A percentile compares a stretch with the other conserved stretches of the same genome.
These are phyloP conservation scores for Tetracladium marchalianum DNA, from an alignment of 495 filamentous ascomycete genomes.

Conservation along the genomic window DNA sequence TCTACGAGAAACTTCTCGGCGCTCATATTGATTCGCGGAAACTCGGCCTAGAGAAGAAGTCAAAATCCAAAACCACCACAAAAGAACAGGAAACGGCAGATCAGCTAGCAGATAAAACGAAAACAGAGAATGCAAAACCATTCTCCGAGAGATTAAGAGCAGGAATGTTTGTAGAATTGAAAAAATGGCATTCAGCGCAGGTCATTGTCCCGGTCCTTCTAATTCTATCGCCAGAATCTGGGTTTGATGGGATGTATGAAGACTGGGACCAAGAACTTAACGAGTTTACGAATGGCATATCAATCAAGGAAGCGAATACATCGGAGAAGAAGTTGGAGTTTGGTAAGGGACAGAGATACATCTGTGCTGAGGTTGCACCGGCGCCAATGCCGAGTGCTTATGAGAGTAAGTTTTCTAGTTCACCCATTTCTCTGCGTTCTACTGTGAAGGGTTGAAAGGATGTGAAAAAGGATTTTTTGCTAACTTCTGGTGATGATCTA, in stretches of 20 bases:
- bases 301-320: constrained; percentile 4
- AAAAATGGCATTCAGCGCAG: neutral
- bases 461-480: no score
- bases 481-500: no score
- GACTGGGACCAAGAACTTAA: neutral
- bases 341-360: constrained; percentile 7
- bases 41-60: no score
- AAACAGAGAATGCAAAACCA: constrained; percentile 9
- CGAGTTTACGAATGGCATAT: neutral
- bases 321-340: neutral
- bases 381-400: constrained; percentile 23
- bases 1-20: constrained; percentile 25
- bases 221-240: neutral
- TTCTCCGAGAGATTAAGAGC: constrained; percentile 24
- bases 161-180: constrained; percentile 23
- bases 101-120: constrained; percentile 9
- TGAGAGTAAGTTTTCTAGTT: constrained; percentile 1
- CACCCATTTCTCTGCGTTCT: no score
- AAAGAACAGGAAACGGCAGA: neutral
- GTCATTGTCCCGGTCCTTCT: neutral
- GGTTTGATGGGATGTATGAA: neutral
- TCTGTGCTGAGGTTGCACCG: constrained; percentile 22
- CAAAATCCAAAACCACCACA: neutral
- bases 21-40: constrained; percentile 24
- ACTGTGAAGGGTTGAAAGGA: no score